Base-by-base conservation (phyloP, 768 basidiomycete genomes). In the Strobilomyces confusus region DNA sequence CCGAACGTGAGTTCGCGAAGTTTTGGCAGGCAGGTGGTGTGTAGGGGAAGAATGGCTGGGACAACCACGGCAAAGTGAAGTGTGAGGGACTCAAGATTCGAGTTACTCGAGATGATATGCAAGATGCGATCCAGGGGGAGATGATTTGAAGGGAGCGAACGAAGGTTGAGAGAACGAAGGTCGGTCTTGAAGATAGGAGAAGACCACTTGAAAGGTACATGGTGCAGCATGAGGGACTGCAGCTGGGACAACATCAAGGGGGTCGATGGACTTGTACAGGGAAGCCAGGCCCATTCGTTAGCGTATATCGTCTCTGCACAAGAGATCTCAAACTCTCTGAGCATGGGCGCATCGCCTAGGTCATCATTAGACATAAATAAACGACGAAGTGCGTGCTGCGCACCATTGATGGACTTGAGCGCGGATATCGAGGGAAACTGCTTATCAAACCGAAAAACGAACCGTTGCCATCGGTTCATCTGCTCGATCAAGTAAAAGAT, bases 401-500 rank as follows among this genome's bases (percentile, higher is more conserved):
- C 55, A 88, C 88, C 87, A 48, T 76, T 78, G 60, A 91, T 83
- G 17, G 83, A 80, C 65, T 86, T 86, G 57, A 92, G 76, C 9
- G 89, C 87, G 52, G 75, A 74, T 72, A 89, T 80, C 4, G 87
- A 88, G 17, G 81, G 70, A 67, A 90, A 90, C 32, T 84, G 84
- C 65, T 81, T 85, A 63, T 89, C 87, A 59, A 88, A 91, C 38
- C 84, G 74, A 62, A 92, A 90, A 12, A 90, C 78, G 60, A 92
- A 92, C 22, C 88, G 77, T 63, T 87, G 78, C 89, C 89, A 92
- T 26, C 89, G 79, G 58, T 82, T 82, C 82, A 90, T 90, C 65
- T 89, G 86, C 59, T 87, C 81, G 2, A 85, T 82, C 20, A 92
- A 69, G 64, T 91, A 92, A 66, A 78, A 89, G 42, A 91, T 81